Conservation (phyloP, 2,329 filamentous ascomycete species). For the Penicillium rolfsii region DNA sequence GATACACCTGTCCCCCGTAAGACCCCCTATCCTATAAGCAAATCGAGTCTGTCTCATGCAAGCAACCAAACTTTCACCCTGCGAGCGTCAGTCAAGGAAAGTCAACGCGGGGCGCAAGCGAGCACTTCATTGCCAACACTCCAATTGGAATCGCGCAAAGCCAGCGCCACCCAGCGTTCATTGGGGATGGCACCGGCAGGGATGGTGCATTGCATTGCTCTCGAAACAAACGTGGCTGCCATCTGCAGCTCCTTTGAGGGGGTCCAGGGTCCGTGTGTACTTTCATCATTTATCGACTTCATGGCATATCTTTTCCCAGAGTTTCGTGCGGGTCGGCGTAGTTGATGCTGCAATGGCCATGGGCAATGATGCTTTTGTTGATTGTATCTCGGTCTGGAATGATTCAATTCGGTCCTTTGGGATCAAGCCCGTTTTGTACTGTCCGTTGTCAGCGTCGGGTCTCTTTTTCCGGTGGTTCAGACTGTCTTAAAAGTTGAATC, state of each 20-base stretch:
- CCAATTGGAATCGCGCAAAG: not conserved
- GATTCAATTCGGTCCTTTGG: not conserved
- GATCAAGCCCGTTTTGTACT: not conserved
- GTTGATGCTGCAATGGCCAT: not conserved
- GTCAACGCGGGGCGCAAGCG: not conserved
- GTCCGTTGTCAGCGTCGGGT: not conserved
- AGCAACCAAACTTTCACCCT: not conserved
- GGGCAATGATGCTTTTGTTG: not conserved
- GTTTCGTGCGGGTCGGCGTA: not conserved
- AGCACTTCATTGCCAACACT: not conserved
- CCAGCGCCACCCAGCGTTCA: constrained; percentile 8
- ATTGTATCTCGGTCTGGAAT: not conserved
- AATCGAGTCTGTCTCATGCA: not conserved
- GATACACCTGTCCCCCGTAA: not conserved
- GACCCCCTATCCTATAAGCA: too few relatives aligned
- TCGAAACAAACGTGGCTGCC: constrained; percentile 19
- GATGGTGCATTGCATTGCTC: constrained; percentile 13
- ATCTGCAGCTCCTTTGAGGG: constrained; percentile 9
- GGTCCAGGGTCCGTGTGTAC: constrained; percentile 1
- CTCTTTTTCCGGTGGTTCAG: not conserved
- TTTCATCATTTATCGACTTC: not conserved
- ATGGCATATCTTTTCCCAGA: not conserved
- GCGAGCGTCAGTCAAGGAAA: not conserved
- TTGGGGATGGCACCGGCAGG: constrained; percentile 11
- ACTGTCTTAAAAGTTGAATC: too few relatives aligned